phyloP scores from a whole-genome alignment of 2,329 filamentous ascomycete genomes.

The Thelonectria blattea region DNA sequence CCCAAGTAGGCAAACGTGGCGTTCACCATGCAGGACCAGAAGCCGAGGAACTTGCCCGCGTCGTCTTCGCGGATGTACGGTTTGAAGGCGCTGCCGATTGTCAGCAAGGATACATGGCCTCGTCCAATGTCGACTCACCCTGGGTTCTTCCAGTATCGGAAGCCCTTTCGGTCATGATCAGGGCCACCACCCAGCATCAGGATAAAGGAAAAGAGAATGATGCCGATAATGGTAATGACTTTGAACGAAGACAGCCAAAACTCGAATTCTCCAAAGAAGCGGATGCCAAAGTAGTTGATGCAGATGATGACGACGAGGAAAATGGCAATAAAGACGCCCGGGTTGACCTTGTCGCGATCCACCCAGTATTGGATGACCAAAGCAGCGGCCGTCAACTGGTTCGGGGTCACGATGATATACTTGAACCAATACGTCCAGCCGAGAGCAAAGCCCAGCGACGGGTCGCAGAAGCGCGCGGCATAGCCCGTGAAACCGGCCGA shows the following conservation, averaged over 20 bases:
- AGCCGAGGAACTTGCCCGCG: conserved; percentile 62
- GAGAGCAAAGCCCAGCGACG: conserved; percentile 79
- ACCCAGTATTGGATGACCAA: conserved; percentile 84
- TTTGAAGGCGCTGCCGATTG: conserved; percentile 45
- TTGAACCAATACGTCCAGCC: conserved; percentile 76
- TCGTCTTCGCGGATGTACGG: conserved; percentile 37
- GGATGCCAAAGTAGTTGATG: conserved; percentile 74
- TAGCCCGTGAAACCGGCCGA: conserved; percentile 83
- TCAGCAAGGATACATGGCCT: not conserved
- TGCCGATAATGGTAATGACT: conserved; percentile 67
- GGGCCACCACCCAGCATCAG: conserved; percentile 70
- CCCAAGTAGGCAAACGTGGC: conserved; percentile 82
- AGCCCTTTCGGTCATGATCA: conserved; percentile 65
- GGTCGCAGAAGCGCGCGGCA: conserved; percentile 79
- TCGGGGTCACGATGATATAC: conserved; percentile 87
- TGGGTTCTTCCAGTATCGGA: conserved; percentile 69
- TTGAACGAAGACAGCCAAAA: conserved; percentile 72
- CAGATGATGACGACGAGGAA: conserved; percentile 67
- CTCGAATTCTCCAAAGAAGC: conserved; percentile 70
- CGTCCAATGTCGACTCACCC: conserved; percentile 39
- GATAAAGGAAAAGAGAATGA: conserved; percentile 70
- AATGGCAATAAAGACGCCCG: conserved; percentile 79
- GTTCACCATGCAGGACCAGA: conserved; percentile 76
- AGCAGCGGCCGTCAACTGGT: conserved; percentile 81
- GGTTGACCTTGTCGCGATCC: conserved; percentile 68